phyloP scores from a whole-genome alignment of 208 protist species.

The Trypanosoma melophagium region DNA sequence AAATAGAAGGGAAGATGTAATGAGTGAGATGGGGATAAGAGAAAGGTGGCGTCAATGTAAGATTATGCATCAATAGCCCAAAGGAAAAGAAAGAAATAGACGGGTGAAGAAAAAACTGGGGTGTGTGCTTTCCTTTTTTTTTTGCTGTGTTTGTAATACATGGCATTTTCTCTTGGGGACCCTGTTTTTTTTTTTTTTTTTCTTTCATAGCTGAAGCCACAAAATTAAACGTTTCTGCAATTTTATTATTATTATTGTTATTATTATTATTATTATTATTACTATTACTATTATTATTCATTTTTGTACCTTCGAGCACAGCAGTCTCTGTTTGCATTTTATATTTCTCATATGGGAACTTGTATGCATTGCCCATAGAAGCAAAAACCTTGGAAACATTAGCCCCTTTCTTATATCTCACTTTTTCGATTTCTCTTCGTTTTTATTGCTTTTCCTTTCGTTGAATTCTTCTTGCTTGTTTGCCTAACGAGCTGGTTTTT shows the following conservation, averaged over 20 bases:
- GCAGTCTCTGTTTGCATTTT: too few relatives aligned
- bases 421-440: conserved; percentile 25
- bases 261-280: too few relatives aligned
- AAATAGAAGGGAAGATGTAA: too few relatives aligned
- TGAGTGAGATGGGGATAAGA: too few relatives aligned
- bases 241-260: neutral
- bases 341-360: too few relatives aligned
- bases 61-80: neutral
- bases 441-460: conserved; percentile 7
- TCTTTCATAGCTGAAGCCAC: too few relatives aligned
- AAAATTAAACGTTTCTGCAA: neutral
- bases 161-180: neutral
- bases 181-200: too few relatives aligned
- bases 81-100: conserved; percentile 9
- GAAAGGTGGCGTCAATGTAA: too few relatives aligned
- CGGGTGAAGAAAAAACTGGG: neutral
- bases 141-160: conserved; percentile 21
- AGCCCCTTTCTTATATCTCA: neutral
- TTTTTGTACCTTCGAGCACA: too few relatives aligned
- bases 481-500: conserved; percentile 1
- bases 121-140: neutral
- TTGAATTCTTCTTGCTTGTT: neutral
- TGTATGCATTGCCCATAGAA: too few relatives aligned
- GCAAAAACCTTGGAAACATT: too few relatives aligned
- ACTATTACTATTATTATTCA: too few relatives aligned